phyloP scores from a whole-genome alignment of 2,329 filamentous ascomycete genomes.

The Diaporthe vaccinii region DNA sequence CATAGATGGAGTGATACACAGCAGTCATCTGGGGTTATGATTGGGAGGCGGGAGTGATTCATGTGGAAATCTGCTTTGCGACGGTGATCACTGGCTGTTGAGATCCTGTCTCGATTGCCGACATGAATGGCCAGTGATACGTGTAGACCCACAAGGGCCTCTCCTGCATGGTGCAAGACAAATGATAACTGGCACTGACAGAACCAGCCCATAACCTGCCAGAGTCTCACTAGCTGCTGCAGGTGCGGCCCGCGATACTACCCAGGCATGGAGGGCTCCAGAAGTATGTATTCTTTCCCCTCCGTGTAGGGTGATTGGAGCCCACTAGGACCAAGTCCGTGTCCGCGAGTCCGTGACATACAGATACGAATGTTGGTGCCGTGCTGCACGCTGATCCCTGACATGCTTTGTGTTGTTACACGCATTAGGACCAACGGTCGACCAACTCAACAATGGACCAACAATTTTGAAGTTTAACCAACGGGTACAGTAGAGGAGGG shows the following conservation, averaged over 20 bases:
- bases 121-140: constrained; percentile 24
- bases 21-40: constrained; percentile 13
- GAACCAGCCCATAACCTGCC: background rate
- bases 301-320: background rate
- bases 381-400: background rate
- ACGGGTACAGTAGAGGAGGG: background rate
- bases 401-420: background rate
- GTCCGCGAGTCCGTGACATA: constrained; percentile 1
- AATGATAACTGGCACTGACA: constrained; percentile 24
- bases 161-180: constrained; percentile 25
- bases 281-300: background rate
- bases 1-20: constrained; percentile 29
- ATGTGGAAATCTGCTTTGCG: constrained; percentile 32
- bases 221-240: constrained; percentile 26
- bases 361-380: constrained; percentile 23
- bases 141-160: constrained; percentile 30
- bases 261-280: constrained; percentile 1
- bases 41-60: constrained; percentile 30
- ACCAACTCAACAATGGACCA: background rate
- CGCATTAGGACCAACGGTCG: background rate
- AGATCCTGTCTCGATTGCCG: constrained; percentile 33
- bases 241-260: constrained; percentile 30
- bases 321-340: background rate
- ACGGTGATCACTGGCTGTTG: constrained; percentile 29
- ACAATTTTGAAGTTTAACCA: background rate